These are phyloP conservation scores for Kwoniella sp. DNA, from an alignment of 768 basidiomycete species.

Conservation along the genomic window DNA sequence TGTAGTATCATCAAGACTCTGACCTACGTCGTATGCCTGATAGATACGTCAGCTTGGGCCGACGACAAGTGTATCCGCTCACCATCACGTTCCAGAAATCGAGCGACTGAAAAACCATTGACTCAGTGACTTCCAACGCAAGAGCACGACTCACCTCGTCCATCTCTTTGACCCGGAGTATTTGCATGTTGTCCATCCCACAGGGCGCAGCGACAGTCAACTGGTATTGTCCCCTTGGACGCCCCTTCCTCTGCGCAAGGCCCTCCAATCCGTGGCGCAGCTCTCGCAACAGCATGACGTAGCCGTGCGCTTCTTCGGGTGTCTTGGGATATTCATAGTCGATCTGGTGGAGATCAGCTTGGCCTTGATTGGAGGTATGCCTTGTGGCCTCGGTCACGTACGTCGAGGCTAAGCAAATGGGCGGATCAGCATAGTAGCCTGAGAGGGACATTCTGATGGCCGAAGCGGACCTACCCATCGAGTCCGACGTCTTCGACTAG, in stretches of 20 bases:
- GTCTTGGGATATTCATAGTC: slow-evolving; percentile 87
- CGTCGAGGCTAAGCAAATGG: not conserved
- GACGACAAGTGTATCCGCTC: slow-evolving; percentile 5
- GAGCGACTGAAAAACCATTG: slow-evolving; percentile 53
- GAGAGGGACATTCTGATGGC: no score
- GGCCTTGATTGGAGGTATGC: not conserved
- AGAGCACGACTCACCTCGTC: slow-evolving; percentile 53
- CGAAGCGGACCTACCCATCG: slow-evolving; percentile 71
- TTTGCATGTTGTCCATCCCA: slow-evolving; percentile 78
- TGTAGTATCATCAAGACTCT: not conserved
- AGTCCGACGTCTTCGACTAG: slow-evolving; percentile 86
- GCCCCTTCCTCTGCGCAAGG: slow-evolving; percentile 65
- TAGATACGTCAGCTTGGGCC: not conserved
- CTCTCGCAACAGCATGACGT: slow-evolving; percentile 73
- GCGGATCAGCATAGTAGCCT: no score
- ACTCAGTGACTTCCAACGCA: not conserved
- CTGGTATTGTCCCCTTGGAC: slow-evolving; percentile 53
- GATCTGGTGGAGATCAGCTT: no score
- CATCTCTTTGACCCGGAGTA: slow-evolving; percentile 76
- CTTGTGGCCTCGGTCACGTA: not conserved
- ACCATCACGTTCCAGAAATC: slow-evolving; percentile 99
- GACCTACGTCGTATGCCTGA: slow-evolving; percentile 50
- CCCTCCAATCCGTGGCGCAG: slow-evolving; percentile 70
- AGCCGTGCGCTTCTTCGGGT: slow-evolving; percentile 71
- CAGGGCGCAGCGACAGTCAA: slow-evolving; percentile 89